Evolutionary conservation across 345 rosid genomes (phyloP).

Genomic region (Leavenworthia alabamica): DNA sequence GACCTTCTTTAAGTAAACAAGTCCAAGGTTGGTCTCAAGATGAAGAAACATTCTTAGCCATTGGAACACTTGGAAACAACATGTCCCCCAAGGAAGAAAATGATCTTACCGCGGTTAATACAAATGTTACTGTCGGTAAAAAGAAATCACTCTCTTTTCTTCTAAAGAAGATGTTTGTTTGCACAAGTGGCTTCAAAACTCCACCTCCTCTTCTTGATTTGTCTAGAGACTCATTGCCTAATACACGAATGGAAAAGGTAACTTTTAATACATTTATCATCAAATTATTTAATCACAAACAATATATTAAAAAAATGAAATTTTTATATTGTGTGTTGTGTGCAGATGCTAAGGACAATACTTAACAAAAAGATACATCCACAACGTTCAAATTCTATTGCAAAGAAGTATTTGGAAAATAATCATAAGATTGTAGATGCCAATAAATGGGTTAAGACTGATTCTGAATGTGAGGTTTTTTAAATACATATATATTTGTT

Average conservation of each 20-base stretch:
- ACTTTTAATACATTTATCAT: constrained; percentile 1
- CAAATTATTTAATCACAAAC: background rate
- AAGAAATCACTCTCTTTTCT: constrained; percentile 55
- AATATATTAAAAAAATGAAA: no score
- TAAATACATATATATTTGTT: background rate
- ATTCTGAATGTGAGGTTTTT: constrained; percentile 69
- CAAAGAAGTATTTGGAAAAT: constrained; percentile 40
- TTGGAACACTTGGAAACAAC: constrained; percentile 70
- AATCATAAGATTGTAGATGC: constrained; percentile 23
- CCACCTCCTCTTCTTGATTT: constrained; percentile 36
- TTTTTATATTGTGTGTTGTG: no score
- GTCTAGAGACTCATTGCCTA: constrained; percentile 41
- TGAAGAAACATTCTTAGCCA: constrained; percentile 44
- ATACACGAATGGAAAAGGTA: constrained; percentile 71
- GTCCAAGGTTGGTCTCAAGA: no score
- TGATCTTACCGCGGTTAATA: constrained; percentile 1
- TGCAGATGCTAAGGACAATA: constrained; percentile 52
- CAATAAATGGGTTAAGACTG: constrained; percentile 77
- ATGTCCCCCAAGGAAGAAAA: constrained; percentile 31
- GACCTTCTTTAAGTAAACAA: no score
- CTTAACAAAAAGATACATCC: constrained; percentile 74
- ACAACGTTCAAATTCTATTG: constrained; percentile 33
- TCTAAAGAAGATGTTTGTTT: constrained; percentile 58
- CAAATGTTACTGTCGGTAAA: constrained; percentile 25
- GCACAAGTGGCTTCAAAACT: constrained; percentile 51